These are phyloP conservation scores for Scenedesmus sp. DNA, from an alignment of 163 green algal genomes.

Conservation along the genomic window DNA sequence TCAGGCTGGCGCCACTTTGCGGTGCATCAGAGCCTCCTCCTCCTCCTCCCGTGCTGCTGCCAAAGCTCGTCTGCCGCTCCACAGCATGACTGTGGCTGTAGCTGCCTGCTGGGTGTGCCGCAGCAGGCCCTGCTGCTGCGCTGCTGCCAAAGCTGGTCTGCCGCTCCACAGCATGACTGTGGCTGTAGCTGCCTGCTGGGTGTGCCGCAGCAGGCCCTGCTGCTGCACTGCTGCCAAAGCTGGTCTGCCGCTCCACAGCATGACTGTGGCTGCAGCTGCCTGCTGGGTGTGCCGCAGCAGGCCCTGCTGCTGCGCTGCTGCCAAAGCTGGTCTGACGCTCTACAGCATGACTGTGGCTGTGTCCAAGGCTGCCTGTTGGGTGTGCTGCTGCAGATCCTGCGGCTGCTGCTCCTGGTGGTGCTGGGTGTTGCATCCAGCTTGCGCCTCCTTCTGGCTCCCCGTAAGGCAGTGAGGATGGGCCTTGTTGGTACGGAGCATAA, in stretches of 20 bases:
- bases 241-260: too few relatives aligned
- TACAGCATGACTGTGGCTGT: not conserved
- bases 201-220: not conserved
- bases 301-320: not conserved
- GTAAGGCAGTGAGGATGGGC: too few relatives aligned
- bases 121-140: not conserved
- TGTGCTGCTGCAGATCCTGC: not conserved
- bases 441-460: too few relatives aligned
- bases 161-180: not conserved
- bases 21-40: not conserved
- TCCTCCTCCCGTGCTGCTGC: not conserved
- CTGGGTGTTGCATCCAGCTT: too few relatives aligned
- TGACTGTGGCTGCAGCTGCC: not conserved
- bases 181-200: too few relatives aligned
- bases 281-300: not conserved
- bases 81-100: not conserved
- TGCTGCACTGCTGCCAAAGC: too few relatives aligned
- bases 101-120: too few relatives aligned
- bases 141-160: too few relatives aligned
- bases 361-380: not conserved
- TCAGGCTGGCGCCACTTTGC: slow-evolving; percentile 1
- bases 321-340: too few relatives aligned
- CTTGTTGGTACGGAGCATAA: too few relatives aligned
- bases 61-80: not conserved
- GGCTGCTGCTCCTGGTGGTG: too few relatives aligned